Evolutionary conservation across 805 yeast genomes (phyloP), one percentile per base, ranked within the genome.

Genomic region (Maudiozyma turicensis): DNA sequence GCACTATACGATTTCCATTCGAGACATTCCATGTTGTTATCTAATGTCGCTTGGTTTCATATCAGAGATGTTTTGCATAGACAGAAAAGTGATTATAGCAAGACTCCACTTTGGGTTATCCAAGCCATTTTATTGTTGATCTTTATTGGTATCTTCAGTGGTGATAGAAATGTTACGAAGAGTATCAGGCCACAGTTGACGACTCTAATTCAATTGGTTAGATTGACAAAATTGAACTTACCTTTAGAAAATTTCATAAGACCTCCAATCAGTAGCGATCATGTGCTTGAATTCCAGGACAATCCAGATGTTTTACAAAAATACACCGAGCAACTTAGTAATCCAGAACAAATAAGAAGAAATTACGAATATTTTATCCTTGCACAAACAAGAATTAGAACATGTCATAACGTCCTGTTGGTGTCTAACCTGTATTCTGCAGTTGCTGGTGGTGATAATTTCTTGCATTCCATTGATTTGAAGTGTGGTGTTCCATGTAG

Each of bases 1-100:
- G 95, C 96, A 0, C 72, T 90, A 31, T 87, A 86, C 59, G 79
- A 86, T 0, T 86, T 84, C 67, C 89, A 86, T 58, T 84, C 87
- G 28, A 69, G 80, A 34, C 86, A 86, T 60, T 86, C 95, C 0
- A 72, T 82, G 56, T 71, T 84, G 6, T 66, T 85, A 49, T 84
- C 83, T 63, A 83, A 83, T 60, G 75, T 84, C 51, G 75, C 87
- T 8, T 78, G 86, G 62, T 79, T 72, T 50, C 79, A 82, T 55
- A 80, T 84, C 49, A 87, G 83, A 60, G 77, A 77, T 53, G 79
- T 75, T n/a, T 75, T 85, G 71, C 88, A 82, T 55, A 61, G 70
- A 45, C 59, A 55, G 53, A 64, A 68, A 59, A 58, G 49, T 64
- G 58, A 58, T 68, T 54, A 74, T 45, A 77, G 78, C 55, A 77